Base-by-base conservation (phyloP, 148 eudicot genomes). In the Nepenthes mirabilis region DNA sequence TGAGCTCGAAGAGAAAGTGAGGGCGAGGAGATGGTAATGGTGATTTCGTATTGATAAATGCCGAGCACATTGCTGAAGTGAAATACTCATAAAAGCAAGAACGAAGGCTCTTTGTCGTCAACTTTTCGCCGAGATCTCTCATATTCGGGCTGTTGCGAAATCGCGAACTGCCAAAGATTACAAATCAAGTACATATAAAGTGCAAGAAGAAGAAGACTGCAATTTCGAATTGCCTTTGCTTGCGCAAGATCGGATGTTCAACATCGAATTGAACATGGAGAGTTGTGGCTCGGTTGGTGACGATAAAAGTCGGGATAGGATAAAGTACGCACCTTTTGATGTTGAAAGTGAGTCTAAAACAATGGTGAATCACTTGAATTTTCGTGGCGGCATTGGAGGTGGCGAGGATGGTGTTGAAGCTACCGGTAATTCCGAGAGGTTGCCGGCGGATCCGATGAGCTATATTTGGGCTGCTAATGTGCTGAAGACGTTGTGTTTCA, bases 401-500 rank as follows among this genome's bases (percentile, higher is more conserved):
- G 45, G 34, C 5, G 45, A 40, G 45, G 35, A 35, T 36, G 55
- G 14, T 3, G 32, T 14, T 8, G 52, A 14, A 51, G 54, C 43
- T 49, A 23, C 57, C 45, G 8, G 62, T 7, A 6, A 40, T 40
- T 40, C 45, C 45, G 45, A 40, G 45, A 40, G 45, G 23, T 23
- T 40, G 6, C 13, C 33, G 0, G 23, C 23, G 23, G 54, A 58
- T 2, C 7, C 37, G 54, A 74, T 74, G 62, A 81, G 67, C 61
- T 59, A 63, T 43, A 54, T 83, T 36, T 73, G 91, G 36, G 62
- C 68, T 45, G 81, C 84, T 35, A 86, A 91, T 79, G 82, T 91
- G 74, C 75, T 91, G 51, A 91, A 91, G 77, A 91, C 95, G 10
- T 63, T 91, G 68, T 82, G 82, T 55, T 80, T 88, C 56, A 76